These are phyloP conservation scores for Chiua virens DNA, from an alignment of 768 basidiomycete species.

Conservation along the genomic window DNA sequence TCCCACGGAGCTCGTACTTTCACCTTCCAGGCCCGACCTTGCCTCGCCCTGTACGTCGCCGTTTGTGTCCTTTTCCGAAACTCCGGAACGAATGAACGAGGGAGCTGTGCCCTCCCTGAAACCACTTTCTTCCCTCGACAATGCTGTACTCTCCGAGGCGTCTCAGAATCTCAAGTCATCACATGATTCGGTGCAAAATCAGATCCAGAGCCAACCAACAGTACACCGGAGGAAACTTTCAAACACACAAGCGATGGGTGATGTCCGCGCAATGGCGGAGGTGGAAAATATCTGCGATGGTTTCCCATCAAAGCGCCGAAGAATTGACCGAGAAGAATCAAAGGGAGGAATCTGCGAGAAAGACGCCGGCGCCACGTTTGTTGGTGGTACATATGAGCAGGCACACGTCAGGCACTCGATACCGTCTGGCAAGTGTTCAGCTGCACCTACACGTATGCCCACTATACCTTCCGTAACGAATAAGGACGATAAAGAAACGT, in stretches of 20 bases:
- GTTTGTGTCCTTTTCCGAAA: constrained; percentile 5
- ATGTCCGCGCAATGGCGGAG: not conserved
- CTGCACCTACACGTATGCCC: not conserved
- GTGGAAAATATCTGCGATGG: constrained; percentile 3
- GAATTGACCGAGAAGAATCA: constrained; percentile 7
- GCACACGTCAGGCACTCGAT: not conserved
- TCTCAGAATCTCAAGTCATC: not conserved
- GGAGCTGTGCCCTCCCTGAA: not conserved
- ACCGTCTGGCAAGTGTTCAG: not conserved
- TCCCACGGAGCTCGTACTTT: constrained; percentile 3
- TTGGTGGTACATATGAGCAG: not conserved
- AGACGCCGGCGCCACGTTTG: not conserved
- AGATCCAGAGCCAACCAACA: constrained; percentile 1
- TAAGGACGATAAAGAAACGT: not conserved
- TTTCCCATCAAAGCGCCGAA: constrained; percentile 14
- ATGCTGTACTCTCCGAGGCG: constrained; percentile 3
- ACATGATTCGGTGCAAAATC: not conserved
- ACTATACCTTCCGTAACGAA: not conserved
- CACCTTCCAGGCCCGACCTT: not conserved
- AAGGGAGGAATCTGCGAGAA: not conserved
- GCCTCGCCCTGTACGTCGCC: constrained; percentile 15
- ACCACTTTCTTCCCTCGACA: constrained; percentile 19
- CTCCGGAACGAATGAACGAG: not conserved
- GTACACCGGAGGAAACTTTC: not conserved
- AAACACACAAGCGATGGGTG: not conserved